phyloP scores from a whole-genome alignment of 768 basidiomycete genomes.

The Mrakia gelida region DNA sequence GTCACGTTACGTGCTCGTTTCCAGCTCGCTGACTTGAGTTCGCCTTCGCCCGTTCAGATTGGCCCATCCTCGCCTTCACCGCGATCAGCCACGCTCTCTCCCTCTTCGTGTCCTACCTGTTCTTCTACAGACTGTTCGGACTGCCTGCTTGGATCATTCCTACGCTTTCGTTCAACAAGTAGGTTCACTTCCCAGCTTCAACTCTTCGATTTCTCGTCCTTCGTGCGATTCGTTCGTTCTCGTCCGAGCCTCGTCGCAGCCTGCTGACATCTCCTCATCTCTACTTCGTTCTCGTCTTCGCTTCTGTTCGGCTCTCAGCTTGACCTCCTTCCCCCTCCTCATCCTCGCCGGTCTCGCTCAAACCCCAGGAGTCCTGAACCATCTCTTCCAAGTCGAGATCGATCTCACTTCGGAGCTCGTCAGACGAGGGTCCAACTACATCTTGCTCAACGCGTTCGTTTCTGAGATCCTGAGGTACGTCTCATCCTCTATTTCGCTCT shows the following conservation, averaged over 20 bases:
- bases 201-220: background rate
- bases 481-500: background rate
- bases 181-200: background rate
- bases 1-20: no score
- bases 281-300: background rate
- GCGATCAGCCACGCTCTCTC: constrained; percentile 17
- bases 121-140: constrained; percentile 28
- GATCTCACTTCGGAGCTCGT: constrained; percentile 16
- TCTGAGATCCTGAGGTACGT: constrained; percentile 17
- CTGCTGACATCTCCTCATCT: background rate
- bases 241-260: no score
- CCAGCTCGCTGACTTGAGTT: background rate
- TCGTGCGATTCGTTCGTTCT: background rate
- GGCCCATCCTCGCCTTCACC: constrained; percentile 28
- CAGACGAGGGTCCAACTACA: constrained; percentile 24
- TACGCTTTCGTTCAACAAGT: constrained; percentile 31
- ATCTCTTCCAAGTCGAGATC: constrained; percentile 17
- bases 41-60: constrained; percentile 9
- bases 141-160: constrained; percentile 26
- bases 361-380: constrained; percentile 8
- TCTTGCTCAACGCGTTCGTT: constrained; percentile 26
- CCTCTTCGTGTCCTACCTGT: constrained; percentile 19
- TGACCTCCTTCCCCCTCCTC: constrained; percentile 28
- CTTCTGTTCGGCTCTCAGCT: background rate
- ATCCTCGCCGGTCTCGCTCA: constrained; percentile 27